These are phyloP conservation scores for Bruguiera parviflora DNA, from an alignment of 345 rosid genomes.

Conservation along the genomic window DNA sequence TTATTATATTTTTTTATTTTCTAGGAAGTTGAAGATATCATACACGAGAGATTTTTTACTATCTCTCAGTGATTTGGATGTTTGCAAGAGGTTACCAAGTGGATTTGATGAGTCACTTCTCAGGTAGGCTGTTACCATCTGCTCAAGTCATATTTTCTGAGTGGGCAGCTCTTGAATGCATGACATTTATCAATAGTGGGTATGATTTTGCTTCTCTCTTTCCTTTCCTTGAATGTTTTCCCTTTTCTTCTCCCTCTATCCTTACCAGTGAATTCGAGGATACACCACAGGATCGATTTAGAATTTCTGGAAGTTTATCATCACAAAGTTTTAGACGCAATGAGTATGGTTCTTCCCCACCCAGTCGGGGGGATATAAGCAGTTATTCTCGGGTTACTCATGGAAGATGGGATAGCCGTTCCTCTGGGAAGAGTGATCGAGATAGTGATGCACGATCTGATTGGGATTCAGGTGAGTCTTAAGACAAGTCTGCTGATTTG, in stretches of 20 bases:
- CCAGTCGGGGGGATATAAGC: constrained; percentile 67
- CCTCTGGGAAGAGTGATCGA: constrained; percentile 74
- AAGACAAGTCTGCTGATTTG: constrained; percentile 6
- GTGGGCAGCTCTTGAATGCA: neutral
- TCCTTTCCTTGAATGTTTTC: constrained; percentile 2
- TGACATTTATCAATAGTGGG: neutral
- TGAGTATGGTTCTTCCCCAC: constrained; percentile 90
- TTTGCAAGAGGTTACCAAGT: constrained; percentile 63
- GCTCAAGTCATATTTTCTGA: neutral
- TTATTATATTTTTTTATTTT: constrained; percentile 24
- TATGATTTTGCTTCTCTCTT: constrained; percentile 13
- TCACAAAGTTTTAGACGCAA: constrained; percentile 56
- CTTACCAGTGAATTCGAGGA: constrained; percentile 61
- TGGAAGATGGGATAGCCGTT: constrained; percentile 87
- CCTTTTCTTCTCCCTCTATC: neutral
- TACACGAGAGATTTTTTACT: constrained; percentile 73
- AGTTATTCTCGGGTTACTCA: constrained; percentile 49
- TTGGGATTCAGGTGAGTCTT: constrained; percentile 57
- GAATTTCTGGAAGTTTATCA: constrained; percentile 50
- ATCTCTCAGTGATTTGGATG: constrained; percentile 64
- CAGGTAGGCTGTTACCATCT: constrained; percentile 38
- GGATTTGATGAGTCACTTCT: constrained; percentile 57
- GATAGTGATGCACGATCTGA: constrained; percentile 75
- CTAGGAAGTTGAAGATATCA: constrained; percentile 54
- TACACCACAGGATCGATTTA: constrained; percentile 52